A percentile compares a stretch with the other conserved stretches of the same genome.
Evolutionary conservation across 768 basidiomycete species (phyloP).

Genomic region (Steccherinum ochraceum): DNA sequence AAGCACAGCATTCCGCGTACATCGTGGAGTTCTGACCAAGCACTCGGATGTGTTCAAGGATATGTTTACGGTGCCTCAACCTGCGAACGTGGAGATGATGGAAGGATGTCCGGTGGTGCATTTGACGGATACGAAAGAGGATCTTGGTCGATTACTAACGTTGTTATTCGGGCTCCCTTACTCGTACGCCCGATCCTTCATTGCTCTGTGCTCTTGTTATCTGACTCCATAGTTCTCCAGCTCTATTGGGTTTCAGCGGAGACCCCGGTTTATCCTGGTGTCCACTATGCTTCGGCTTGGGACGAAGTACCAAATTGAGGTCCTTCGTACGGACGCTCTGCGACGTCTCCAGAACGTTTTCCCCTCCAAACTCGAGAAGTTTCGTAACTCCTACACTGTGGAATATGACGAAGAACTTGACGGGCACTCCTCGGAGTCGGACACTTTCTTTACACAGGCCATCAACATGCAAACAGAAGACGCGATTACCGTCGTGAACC

Average conservation of each 20-base stretch:
- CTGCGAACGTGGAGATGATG: background rate
- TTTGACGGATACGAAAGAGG: background rate
- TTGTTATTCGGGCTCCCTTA: background rate
- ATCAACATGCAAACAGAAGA: background rate
- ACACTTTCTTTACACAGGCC: too few species aligned
- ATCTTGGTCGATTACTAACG: background rate
- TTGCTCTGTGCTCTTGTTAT: background rate
- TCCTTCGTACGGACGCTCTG: background rate
- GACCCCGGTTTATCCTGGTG: background rate
- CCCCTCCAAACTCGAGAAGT: background rate
- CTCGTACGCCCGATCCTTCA: background rate
- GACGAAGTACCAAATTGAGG: background rate
- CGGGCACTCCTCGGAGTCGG: too few species aligned
- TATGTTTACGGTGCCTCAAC: constrained; percentile 17
- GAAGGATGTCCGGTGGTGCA: background rate
- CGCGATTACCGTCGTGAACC: background rate
- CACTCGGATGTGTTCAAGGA: constrained; percentile 17
- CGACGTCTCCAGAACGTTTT: background rate
- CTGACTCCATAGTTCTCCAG: background rate
- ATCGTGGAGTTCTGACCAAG: constrained; percentile 12
- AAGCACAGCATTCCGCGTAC: constrained; percentile 12
- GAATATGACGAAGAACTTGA: background rate
- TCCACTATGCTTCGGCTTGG: background rate
- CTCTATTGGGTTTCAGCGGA: too few species aligned
- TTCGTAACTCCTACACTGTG: background rate